These are phyloP conservation scores for Begonia masoniana DNA, from an alignment of 306 rosid genomes.

Conservation along the genomic window DNA sequence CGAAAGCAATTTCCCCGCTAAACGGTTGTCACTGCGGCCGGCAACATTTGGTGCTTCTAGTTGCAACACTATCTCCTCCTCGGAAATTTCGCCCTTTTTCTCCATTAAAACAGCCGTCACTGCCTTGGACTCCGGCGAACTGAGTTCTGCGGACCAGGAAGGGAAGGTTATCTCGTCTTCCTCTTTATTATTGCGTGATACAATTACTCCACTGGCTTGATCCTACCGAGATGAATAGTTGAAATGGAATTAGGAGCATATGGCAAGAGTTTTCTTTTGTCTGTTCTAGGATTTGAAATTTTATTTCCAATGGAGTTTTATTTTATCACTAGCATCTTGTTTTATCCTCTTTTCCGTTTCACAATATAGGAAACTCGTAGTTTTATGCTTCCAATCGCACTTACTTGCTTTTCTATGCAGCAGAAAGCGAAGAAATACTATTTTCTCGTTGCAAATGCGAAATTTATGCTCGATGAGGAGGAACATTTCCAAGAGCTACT, in stretches of 20 bases:
- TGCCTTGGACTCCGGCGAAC: slow-evolving; percentile 59
- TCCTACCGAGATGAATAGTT: too few species aligned
- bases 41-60: slow-evolving; percentile 15
- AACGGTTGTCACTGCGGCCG: slow-evolving; percentile 11
- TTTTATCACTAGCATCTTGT: too few species aligned
- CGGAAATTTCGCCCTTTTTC: slow-evolving; percentile 8
- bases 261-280: too few species aligned
- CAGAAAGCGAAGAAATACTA: slow-evolving; percentile 42
- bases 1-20: background rate
- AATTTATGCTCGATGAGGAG: slow-evolving; percentile 96
- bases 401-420: slow-evolving; percentile 15
- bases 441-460: slow-evolving; percentile 86
- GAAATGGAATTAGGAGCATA: too few species aligned
- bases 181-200: background rate
- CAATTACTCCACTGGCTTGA: too few species aligned
- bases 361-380: background rate
- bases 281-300: too few species aligned
- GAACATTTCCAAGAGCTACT: slow-evolving; percentile 84
- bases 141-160: slow-evolving; percentile 44
- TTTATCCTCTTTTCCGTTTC: too few species aligned
- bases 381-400: background rate
- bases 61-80: slow-evolving; percentile 10
- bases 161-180: slow-evolving; percentile 33
- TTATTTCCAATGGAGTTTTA: too few species aligned
- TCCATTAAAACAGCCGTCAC: slow-evolving; percentile 47